phyloP scores from a whole-genome alignment of 345 rosid species.

The Cardamine resedifolia region DNA sequence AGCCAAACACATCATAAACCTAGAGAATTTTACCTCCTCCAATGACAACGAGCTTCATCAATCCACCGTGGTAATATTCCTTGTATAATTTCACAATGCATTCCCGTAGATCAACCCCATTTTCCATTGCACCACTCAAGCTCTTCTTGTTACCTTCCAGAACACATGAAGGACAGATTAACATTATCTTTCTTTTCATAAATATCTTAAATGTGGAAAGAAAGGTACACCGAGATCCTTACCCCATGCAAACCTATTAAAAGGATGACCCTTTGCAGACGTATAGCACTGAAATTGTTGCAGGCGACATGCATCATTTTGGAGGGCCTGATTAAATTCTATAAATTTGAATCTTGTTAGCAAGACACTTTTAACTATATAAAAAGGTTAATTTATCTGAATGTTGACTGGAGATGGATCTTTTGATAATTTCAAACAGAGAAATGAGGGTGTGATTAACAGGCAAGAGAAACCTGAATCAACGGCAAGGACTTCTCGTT shows the following conservation, averaged over 20 bases:
- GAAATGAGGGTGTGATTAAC: too few relatives aligned
- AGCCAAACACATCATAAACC: constrained; percentile 22
- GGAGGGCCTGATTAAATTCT: constrained; percentile 97
- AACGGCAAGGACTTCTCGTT: constrained; percentile 92
- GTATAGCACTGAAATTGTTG: constrained; percentile 95
- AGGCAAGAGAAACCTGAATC: too few relatives aligned
- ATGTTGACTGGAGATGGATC: background rate
- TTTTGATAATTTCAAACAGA: constrained; percentile 39
- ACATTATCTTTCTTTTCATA: constrained; percentile 9
- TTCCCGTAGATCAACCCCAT: constrained; percentile 79
- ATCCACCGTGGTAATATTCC: constrained; percentile 77
- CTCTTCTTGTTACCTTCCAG: constrained; percentile 90
- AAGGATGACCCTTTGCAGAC: constrained; percentile 64
- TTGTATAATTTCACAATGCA: constrained; percentile 63
- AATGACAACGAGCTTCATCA: constrained; percentile 94
- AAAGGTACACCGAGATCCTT: constrained; percentile 35
- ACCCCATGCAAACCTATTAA: constrained; percentile 91
- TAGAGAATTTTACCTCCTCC: constrained; percentile 75
- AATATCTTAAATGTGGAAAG: constrained; percentile 26
- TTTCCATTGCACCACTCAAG: constrained; percentile 80
- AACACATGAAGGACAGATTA: constrained; percentile 27
- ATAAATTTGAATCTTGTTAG: constrained; percentile 27
- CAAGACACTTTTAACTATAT: constrained; percentile 1
- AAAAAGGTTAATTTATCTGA: constrained; percentile 1
- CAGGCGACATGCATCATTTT: constrained; percentile 89